A percentile compares a stretch with the other conserved stretches of the same genome.
Evolutionary conservation across 2,329 filamentous ascomycete species (phyloP).

Genomic region (Fusarium anguioides): DNA sequence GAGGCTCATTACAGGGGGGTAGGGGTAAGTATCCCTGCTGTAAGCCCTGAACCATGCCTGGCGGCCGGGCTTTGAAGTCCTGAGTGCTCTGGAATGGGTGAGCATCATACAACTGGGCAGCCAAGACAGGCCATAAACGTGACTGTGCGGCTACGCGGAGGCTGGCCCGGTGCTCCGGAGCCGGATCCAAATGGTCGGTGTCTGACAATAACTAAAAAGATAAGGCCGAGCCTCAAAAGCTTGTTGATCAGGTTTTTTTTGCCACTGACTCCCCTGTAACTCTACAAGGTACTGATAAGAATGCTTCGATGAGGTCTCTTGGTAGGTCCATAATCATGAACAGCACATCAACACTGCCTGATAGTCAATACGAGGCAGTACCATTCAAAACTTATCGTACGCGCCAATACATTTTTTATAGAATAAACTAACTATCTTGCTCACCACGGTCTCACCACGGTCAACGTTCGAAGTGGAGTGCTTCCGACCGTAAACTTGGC

Average conservation of each 20-base stretch:
- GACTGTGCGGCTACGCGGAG: slow-evolving; percentile 32
- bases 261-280: neutral
- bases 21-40: too few relatives aligned
- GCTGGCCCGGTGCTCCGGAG: slow-evolving; percentile 28
- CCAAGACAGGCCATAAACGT: slow-evolving; percentile 26
- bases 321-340: slow-evolving; percentile 1
- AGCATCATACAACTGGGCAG: slow-evolving; percentile 1
- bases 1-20: slow-evolving; percentile 38
- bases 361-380: neutral
- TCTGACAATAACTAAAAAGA: slow-evolving; percentile 9
- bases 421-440: too few relatives aligned
- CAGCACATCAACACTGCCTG: neutral
- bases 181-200: slow-evolving; percentile 34
- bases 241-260: slow-evolving; percentile 21
- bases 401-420: neutral
- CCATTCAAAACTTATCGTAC: neutral
- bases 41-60: neutral
- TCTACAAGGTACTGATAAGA: slow-evolving; percentile 1
- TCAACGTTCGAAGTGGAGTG: slow-evolving; percentile 18
- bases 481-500: slow-evolving; percentile 17
- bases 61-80: slow-evolving; percentile 12
- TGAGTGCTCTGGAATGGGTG: neutral
- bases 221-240: slow-evolving; percentile 47
- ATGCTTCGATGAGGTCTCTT: slow-evolving; percentile 21
- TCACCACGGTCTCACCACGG: neutral